Percentiles rank a stretch among this genome's conserved stretches.
Evolutionary conservation across 331 rosid genomes (phyloP).

Genomic region (Acacia pycnantha): DNA sequence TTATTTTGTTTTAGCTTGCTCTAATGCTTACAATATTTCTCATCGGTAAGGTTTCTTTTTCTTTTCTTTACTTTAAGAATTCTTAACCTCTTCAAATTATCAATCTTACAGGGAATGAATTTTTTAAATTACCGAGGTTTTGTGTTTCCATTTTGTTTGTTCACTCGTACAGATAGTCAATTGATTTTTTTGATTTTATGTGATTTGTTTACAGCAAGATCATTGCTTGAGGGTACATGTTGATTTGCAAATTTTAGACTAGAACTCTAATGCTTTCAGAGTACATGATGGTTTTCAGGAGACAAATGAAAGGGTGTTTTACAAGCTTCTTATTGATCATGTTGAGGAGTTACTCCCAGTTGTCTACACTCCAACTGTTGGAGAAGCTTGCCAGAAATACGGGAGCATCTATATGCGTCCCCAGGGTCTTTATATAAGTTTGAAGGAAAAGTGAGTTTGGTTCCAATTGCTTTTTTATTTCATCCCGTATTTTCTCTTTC

Average conservation of each 20-base stretch:
- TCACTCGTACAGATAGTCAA: not conserved
- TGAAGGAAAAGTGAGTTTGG: constrained; percentile 81
- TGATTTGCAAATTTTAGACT: constrained; percentile 12
- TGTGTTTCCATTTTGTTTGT: not conserved
- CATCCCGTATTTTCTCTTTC: not conserved
- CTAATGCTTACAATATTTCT: too few species aligned
- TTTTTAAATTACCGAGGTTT: not conserved
- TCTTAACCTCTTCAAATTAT: too few species aligned
- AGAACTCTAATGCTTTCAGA: constrained; percentile 22
- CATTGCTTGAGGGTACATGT: not conserved
- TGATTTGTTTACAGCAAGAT: not conserved
- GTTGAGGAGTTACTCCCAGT: constrained; percentile 96
- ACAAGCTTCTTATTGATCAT: constrained; percentile 84
- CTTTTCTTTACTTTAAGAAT: too few species aligned
- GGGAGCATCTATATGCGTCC: constrained; percentile 89
- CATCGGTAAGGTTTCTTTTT: too few species aligned
- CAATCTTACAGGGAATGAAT: not conserved
- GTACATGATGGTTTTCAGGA: constrained; percentile 53
- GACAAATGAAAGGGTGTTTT: constrained; percentile 84
- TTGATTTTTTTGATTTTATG: not conserved
- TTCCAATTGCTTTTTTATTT: constrained; percentile 1
- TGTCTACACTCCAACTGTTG: constrained; percentile 97
- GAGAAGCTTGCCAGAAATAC: constrained; percentile 99
- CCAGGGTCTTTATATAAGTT: constrained; percentile 94
- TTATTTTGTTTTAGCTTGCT: too few species aligned